Base-by-base conservation (phyloP, 495 filamentous ascomycete species). In the Xylaria bambusicola region DNA sequence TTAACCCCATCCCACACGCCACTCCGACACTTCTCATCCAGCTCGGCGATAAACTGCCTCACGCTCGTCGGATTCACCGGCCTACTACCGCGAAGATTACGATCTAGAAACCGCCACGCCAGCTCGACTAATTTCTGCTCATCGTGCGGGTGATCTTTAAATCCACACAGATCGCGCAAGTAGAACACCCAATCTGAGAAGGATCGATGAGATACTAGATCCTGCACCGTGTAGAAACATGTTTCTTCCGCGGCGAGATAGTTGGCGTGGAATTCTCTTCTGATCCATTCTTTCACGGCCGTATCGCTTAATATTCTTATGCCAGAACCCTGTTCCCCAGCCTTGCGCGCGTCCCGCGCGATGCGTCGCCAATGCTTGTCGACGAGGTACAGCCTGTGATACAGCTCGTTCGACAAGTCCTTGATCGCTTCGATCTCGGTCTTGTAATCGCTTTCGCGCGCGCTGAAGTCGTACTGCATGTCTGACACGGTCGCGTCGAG, bases 21-120 rank as follows among this genome's bases (percentile, higher is more conserved):
- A n/a, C 46, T 42, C 15, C 44, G 2, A 10, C 21, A 20, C 17
- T 26, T 60, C 0, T 10, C 27, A 13, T 70, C 55, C 0, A 70
- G 52, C 5, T 61, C 23, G 0, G 17, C 27, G 3, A 68, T 36
- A 36, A 70, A 68, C 18, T 62, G 57, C 15, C 52, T 49, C 2
- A 62, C 40, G 7, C 27, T 47, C 6, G 62, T 59, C 6, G 57
- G 45, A n/a, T 49, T 61, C 1, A 5, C 17, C 1, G 65, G 67
- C 20, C 54, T 41, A 17, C 65, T 57, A 0, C 60, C 62, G 1
- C 67, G 62, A 21, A 70, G n/a, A 9, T 52, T 51, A 1, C 67
- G 65, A 36, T 68, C 67, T 1, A 70, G 33, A 36, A 70, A 70
- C 7, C 48, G 36, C 67, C 67, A 70, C 9, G 61, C 65, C 2